These are phyloP conservation scores for Cyberlindnera americana DNA, from an alignment of 805 yeast species.

Conservation along the genomic window DNA sequence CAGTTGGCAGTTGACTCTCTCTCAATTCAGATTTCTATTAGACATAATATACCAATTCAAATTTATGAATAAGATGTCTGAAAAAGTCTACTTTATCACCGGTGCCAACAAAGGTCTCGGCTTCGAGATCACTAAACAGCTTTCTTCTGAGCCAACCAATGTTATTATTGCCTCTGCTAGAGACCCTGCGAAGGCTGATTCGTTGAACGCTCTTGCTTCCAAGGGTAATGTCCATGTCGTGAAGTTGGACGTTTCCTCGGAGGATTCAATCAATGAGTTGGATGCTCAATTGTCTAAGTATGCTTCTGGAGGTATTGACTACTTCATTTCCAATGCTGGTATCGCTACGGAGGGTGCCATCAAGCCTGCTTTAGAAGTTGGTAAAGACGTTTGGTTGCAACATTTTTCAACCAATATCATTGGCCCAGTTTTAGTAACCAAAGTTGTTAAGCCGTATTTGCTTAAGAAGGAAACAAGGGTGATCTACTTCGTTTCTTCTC, in stretches of 20 bases:
- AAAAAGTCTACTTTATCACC: constrained; percentile 7
- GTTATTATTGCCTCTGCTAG: constrained; percentile 7
- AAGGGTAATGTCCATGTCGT: constrained; percentile 10
- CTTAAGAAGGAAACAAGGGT: constrained; percentile 21
- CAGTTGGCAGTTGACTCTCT: too few relatives aligned
- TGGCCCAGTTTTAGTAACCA: constrained; percentile 11
- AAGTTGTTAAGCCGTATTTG: constrained; percentile 17
- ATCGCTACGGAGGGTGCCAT: not conserved
- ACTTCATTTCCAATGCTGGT: constrained; percentile 18
- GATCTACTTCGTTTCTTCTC: constrained; percentile 28
- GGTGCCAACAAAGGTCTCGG: constrained; percentile 17
- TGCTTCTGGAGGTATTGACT: constrained; percentile 15
- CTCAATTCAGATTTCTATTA: too few relatives aligned
- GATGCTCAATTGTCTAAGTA: constrained; percentile 7
- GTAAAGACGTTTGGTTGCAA: constrained; percentile 1
- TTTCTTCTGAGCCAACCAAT: constrained; percentile 1
- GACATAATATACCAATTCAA: not conserved
- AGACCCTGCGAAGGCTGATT: constrained; percentile 2
- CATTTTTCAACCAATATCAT: constrained; percentile 8
- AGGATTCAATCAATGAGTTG: constrained; percentile 10
- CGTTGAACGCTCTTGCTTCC: constrained; percentile 3
- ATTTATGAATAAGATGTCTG: not conserved
- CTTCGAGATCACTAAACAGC: not conserved
- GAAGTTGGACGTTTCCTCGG: constrained; percentile 10
- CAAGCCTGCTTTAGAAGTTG: not conserved